Evolutionary conservation across 768 basidiomycete genomes (phyloP).

Genomic region (Epithele typhae): DNA sequence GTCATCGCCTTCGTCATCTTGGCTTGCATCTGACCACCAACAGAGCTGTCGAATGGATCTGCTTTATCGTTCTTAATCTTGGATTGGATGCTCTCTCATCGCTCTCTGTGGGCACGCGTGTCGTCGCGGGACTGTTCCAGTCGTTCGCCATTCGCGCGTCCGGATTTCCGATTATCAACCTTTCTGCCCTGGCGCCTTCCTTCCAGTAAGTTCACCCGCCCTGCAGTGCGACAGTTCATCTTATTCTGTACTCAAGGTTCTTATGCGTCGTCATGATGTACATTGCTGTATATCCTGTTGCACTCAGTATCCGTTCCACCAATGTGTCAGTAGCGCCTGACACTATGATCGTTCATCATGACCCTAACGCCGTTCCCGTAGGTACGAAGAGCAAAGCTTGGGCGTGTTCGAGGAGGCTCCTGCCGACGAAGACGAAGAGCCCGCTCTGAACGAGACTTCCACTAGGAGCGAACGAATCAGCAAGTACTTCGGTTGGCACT

Average conservation of each 20-base stretch:
- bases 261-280: slow-evolving; percentile 81
- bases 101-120: slow-evolving; percentile 31
- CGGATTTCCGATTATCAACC: slow-evolving; percentile 44
- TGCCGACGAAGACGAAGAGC: slow-evolving; percentile 47
- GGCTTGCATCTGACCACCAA: background rate
- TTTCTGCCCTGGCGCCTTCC: slow-evolving; percentile 57
- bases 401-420: slow-evolving; percentile 57
- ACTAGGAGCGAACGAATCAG: slow-evolving; percentile 41
- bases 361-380: slow-evolving; percentile 10
- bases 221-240: too few relatives aligned
- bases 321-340: slow-evolving; percentile 44
- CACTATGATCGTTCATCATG: background rate
- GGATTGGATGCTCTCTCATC: slow-evolving; percentile 18
- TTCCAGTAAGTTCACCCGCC: slow-evolving; percentile 46
- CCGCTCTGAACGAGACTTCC: slow-evolving; percentile 33
- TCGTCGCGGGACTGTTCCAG: slow-evolving; percentile 48
- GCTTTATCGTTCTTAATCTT: slow-evolving; percentile 56
- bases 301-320: slow-evolving; percentile 61
- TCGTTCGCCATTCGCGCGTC: slow-evolving; percentile 50
- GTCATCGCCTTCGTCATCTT: slow-evolving; percentile 8
- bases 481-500: slow-evolving; percentile 48
- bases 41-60: slow-evolving; percentile 62
- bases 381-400: slow-evolving; percentile 69
- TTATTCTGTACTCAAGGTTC: slow-evolving; percentile 32
- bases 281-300: slow-evolving; percentile 47